These are phyloP conservation scores for Aspergillus sp. DNA, from an alignment of 2,329 filamentous ascomycete genomes.

Conservation along the genomic window DNA sequence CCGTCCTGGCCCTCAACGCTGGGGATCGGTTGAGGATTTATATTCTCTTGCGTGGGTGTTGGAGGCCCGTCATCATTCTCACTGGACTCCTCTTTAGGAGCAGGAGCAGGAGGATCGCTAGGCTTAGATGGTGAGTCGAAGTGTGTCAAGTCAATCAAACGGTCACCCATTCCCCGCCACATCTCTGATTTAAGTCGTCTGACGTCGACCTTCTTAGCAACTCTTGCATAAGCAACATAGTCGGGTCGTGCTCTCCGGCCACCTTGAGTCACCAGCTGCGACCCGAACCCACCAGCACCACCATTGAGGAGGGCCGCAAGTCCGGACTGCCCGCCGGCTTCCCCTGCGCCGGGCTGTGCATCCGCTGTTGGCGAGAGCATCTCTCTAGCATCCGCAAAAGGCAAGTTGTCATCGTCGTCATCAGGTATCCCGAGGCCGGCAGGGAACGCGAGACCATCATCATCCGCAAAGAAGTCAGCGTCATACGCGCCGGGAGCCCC, in stretches of 20 bases:
- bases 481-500: conserved; percentile 73
- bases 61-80: conserved; percentile 11
- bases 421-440: conserved; percentile 39
- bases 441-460: conserved; percentile 46
- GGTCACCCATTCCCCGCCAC: conserved; percentile 53
- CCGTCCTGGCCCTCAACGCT: conserved; percentile 37
- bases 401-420: conserved; percentile 41
- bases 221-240: conserved; percentile 57
- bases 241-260: conserved; percentile 51
- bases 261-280: conserved; percentile 55
- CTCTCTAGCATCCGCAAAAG: conserved; percentile 43
- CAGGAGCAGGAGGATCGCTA: conserved; percentile 9
- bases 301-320: conserved; percentile 33
- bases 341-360: conserved; percentile 24
- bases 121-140: conserved; percentile 23
- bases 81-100: conserved; percentile 1
- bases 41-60: conserved; percentile 17
- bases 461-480: conserved; percentile 87
- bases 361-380: conserved; percentile 38
- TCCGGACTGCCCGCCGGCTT: conserved; percentile 28
- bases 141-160: conserved; percentile 29
- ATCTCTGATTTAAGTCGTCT: conserved; percentile 57
- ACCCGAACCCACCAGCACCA: conserved; percentile 46
- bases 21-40: conserved; percentile 21
- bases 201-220: conserved; percentile 61